Evolutionary conservation across 495 filamentous ascomycete species (phyloP).

Genomic region (Penicillium flavigenum): DNA sequence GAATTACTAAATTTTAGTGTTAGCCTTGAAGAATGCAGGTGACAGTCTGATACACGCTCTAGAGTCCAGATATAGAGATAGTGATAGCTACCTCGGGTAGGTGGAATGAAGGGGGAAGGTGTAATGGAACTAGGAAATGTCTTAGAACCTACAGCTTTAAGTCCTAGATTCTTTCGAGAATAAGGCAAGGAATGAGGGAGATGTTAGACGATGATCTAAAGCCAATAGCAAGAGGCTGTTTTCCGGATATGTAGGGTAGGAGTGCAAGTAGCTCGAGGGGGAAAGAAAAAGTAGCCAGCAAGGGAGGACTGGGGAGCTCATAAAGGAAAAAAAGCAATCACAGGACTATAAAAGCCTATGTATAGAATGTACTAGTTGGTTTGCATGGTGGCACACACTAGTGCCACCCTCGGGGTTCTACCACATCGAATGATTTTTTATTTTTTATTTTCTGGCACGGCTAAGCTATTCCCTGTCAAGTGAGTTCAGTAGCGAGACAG

Average conservation of each 20-base stretch:
- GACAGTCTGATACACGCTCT: neutral
- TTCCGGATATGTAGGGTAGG: neutral
- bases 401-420: slow-evolving; percentile 5
- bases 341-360: slow-evolving; percentile 8
- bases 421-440: neutral
- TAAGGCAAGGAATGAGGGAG: slow-evolving; percentile 5
- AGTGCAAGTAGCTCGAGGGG: slow-evolving; percentile 11
- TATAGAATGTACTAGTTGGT: slow-evolving; percentile 15
- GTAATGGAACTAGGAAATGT: slow-evolving; percentile 3
- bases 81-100: slow-evolving; percentile 12
- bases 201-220: slow-evolving; percentile 11
- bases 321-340: slow-evolving; percentile 10
- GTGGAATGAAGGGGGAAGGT: slow-evolving; percentile 24
- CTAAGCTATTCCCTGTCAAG: neutral
- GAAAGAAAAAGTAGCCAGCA: slow-evolving; percentile 12
- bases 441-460: neutral
- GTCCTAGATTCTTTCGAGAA: slow-evolving; percentile 14
- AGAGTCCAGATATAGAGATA: neutral
- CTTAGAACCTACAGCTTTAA: slow-evolving; percentile 17
- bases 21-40: slow-evolving; percentile 1
- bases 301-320: slow-evolving; percentile 14
- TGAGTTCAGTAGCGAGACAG: neutral
- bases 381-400: slow-evolving; percentile 14
- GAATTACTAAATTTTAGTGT: neutral
- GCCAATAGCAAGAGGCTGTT: slow-evolving; percentile 13